Evolutionary conservation across 306 rosid species (phyloP), one percentile per base, ranked within the genome.

Genomic region (Prunus padus): DNA sequence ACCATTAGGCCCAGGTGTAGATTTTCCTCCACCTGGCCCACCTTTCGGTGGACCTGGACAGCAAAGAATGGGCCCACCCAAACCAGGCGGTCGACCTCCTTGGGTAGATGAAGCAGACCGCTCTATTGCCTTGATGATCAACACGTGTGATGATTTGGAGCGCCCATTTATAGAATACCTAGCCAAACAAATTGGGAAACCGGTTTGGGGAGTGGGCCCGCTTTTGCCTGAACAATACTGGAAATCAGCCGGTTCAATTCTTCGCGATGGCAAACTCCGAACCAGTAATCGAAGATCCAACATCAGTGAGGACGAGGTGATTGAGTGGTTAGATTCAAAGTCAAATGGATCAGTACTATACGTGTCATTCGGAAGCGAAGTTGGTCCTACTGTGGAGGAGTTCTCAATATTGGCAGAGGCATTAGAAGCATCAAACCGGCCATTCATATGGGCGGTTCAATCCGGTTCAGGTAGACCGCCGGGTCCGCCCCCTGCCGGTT

Each of bases 81-180:
- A 31, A 11, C 76, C 22, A 0, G 92, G 87, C 1, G 79, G 28
- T 0, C 79, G 44, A 0, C 94, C 92, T 2, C 79, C 13, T 0
- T 89, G 90, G 91, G 0, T 86, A 10, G 79, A 83, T 0, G 86
- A 78, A 3, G 42, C 54, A 0, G 63, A 50, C 54, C 81, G 49
- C 8, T 23, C 85, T 0, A 62, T 78, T 5, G 89, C 84, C 0
- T 5, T 83, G 75, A 46, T 91, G 86, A 75, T 91, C 72, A 91
- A 91, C 89, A 91, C 94, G 76, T 89, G 94, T 72, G 86, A 87
- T 4, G 94, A 87, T 57, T 82, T 91, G 9, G 97, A 91, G 78
- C 81, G 65, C 65, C 84, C 84, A 0, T 91, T 91, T 51, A 62
- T 91, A 3, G 59, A 78, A 0, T 87, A 87, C 80, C 14, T 89